These are phyloP conservation scores for Cryptococcus sp. DNA, from an alignment of 1,284 basidiomycete species.

Conservation along the genomic window DNA sequence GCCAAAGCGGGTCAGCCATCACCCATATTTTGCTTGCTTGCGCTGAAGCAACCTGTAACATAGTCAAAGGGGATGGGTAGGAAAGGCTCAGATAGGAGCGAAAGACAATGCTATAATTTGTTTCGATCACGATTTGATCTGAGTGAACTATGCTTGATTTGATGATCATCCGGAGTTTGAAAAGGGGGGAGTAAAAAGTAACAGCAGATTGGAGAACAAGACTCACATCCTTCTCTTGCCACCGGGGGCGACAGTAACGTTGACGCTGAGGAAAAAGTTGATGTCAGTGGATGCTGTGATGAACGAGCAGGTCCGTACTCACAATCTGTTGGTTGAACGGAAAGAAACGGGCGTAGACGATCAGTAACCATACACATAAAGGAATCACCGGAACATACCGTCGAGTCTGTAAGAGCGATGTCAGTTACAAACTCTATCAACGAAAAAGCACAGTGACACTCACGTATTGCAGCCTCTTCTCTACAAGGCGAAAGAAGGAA, in stretches of 20 bases:
- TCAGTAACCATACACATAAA: not conserved
- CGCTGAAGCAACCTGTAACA: not conserved
- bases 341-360: conserved; percentile 1
- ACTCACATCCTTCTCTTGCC: conserved; percentile 97
- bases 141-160: conserved; percentile 87
- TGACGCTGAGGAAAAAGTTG: conserved; percentile 61
- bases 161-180: conserved; percentile 62
- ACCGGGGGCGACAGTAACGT: conserved; percentile 83
- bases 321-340: conserved; percentile 17
- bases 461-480: conserved; percentile 94
- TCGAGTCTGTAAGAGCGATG: conserved; percentile 31
- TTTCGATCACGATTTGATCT: conserved; percentile 70
- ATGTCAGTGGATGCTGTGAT: conserved; percentile 5
- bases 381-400: conserved; percentile 17
- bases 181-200: conserved; percentile 3
- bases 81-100: conserved; percentile 80
- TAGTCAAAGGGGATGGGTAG: conserved; percentile 6
- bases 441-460: conserved; percentile 51
- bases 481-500: conserved; percentile 23
- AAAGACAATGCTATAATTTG: conserved; percentile 72
- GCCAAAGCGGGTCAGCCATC: conserved; percentile 13
- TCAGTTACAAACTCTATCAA: conserved; percentile 19
- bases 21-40: not conserved
- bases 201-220: conserved; percentile 6
- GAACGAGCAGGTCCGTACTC: not conserved